Evolutionary conservation across 306 rosid species (phyloP).

Genomic region (Quercus parvula): DNA sequence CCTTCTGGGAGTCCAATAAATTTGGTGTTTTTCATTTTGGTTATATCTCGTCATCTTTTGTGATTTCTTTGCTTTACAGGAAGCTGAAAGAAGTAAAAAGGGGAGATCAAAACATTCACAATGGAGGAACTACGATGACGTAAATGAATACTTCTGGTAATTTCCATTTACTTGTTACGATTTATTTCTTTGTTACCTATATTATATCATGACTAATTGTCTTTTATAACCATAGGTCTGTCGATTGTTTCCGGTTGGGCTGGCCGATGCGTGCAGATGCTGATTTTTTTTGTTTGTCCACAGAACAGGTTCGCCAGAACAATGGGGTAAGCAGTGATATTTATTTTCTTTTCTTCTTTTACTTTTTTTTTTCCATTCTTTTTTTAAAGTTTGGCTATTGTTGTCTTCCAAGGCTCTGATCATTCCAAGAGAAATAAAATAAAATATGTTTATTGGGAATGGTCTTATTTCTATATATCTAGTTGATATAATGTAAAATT

Average conservation of each 20-base stretch:
- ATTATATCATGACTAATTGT: conserved; percentile 11
- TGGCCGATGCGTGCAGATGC: conserved; percentile 99
- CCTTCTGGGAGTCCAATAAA: background rate
- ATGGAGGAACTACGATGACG: conserved; percentile 98
- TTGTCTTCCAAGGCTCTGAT: background rate
- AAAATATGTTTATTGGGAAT: background rate
- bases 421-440: background rate
- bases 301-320: conserved; percentile 30
- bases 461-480: background rate
- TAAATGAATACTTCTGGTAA: conserved; percentile 96
- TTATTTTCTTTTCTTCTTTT: background rate
- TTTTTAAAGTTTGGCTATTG: background rate
- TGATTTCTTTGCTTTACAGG: conserved; percentile 45
- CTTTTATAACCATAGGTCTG: conserved; percentile 64
- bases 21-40: conserved; percentile 16
- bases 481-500: background rate
- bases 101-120: conserved; percentile 98
- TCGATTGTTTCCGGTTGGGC: conserved; percentile 89
- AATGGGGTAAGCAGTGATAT: conserved; percentile 52
- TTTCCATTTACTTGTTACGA: background rate
- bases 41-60: conserved; percentile 4
- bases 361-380: background rate
- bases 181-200: conserved; percentile 5
- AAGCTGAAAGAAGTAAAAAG: conserved; percentile 70
- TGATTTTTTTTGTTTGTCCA: conserved; percentile 69